Percentiles rank a stretch among this genome's conserved stretches.
These are phyloP conservation scores for Hanseniaspora jakobsenii DNA, from an alignment of 805 yeast genomes.

Conservation along the genomic window DNA sequence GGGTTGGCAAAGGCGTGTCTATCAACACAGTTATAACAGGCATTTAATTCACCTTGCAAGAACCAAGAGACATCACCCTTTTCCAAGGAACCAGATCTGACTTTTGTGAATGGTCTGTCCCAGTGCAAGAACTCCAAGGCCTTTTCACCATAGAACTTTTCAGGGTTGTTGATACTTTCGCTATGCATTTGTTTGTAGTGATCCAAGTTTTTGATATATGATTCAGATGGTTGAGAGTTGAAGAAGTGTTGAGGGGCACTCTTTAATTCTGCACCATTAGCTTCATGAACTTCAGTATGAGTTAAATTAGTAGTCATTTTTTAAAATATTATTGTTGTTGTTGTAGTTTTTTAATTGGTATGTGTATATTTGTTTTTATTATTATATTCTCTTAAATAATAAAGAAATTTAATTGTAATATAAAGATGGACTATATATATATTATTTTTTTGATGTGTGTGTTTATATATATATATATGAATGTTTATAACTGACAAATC, in stretches of 20 bases:
- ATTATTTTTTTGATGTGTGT: no score
- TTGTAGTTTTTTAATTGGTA: background rate
- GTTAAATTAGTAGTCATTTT: conserved; percentile 6
- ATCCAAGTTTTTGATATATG: conserved; percentile 45
- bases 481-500: no score
- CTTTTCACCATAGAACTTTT: conserved; percentile 64
- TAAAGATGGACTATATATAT: no score
- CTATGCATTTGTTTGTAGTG: conserved; percentile 64
- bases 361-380: no score
- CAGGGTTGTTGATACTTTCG: conserved; percentile 73
- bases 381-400: no score
- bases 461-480: no score
- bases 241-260: conserved; percentile 32
- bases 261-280: conserved; percentile 27
- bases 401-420: no score
- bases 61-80: conserved; percentile 89
- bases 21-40: conserved; percentile 87
- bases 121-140: conserved; percentile 64
- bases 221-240: conserved; percentile 32
- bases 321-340: background rate
- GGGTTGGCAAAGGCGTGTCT: conserved; percentile 87
- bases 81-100: conserved; percentile 46
- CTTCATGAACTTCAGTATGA: conserved; percentile 34
- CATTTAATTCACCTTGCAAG: conserved; percentile 83
- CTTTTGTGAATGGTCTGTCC: conserved; percentile 54